Evolutionary conservation across 2,329 filamentous ascomycete species (phyloP).

Genomic region (Rugonectria rugulosa): DNA sequence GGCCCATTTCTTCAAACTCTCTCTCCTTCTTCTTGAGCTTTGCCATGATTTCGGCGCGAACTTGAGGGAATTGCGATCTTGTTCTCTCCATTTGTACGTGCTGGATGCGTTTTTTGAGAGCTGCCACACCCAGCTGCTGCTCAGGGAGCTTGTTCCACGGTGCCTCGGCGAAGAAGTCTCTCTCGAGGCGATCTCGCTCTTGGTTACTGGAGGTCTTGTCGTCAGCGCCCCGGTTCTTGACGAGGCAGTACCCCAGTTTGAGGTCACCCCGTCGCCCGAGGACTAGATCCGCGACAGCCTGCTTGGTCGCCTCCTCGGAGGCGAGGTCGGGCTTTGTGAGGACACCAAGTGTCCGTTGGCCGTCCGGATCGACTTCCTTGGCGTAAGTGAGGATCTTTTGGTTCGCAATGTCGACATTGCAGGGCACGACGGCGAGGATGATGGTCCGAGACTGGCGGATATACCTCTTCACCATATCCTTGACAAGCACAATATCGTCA

Average conservation of each 20-base stretch:
- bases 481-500: constrained; percentile 53
- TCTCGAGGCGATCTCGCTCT: constrained; percentile 45
- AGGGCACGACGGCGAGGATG: constrained; percentile 55
- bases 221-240: constrained; percentile 57
- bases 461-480: constrained; percentile 55
- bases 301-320: constrained; percentile 47
- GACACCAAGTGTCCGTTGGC: constrained; percentile 54
- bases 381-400: constrained; percentile 51
- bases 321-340: constrained; percentile 69
- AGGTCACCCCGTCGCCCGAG: constrained; percentile 49
- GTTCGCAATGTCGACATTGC: constrained; percentile 50
- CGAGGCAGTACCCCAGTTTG: constrained; percentile 56
- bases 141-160: constrained; percentile 46
- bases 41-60: constrained; percentile 41
- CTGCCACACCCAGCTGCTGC: constrained; percentile 44
- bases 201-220: constrained; percentile 43
- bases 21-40: constrained; percentile 20
- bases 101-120: constrained; percentile 46
- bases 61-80: constrained; percentile 47
- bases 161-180: constrained; percentile 44
- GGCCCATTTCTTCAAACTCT: constrained; percentile 41
- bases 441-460: constrained; percentile 57
- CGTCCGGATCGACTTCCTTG: constrained; percentile 47
- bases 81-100: constrained; percentile 51
- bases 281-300: constrained; percentile 51